Evolutionary conservation across 2,329 filamentous ascomycete species (phyloP).

Genomic region (Ceratocystis lukuohia): DNA sequence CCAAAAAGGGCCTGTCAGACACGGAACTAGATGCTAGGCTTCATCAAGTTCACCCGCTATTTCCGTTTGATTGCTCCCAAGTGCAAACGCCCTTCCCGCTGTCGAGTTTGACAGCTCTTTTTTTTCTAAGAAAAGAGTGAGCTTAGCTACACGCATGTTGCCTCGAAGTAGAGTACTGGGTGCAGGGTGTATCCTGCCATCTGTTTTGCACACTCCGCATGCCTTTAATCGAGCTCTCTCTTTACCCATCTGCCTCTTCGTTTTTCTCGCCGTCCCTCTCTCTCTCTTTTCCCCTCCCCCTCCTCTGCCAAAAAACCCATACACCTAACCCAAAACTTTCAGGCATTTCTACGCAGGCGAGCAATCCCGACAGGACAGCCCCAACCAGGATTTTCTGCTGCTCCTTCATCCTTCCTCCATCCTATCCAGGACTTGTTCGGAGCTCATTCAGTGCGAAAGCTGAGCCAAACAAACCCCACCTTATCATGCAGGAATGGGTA

Average conservation of each 20-base stretch:
- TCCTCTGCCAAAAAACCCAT: background rate
- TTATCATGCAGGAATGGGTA: background rate
- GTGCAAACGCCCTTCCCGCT: too few relatives aligned
- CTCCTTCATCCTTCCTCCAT: background rate
- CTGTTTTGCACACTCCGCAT: too few relatives aligned
- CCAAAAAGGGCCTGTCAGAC: background rate
- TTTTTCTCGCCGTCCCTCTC: background rate
- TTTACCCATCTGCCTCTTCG: background rate
- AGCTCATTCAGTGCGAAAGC: background rate
- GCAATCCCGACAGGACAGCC: background rate
- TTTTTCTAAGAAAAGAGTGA: too few relatives aligned
- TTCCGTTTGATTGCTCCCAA: too few relatives aligned
- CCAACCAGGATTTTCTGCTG: background rate
- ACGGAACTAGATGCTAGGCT: background rate
- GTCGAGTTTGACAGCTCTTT: too few relatives aligned
- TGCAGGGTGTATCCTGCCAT: too few relatives aligned
- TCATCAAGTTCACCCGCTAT: too few relatives aligned
- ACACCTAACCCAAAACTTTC: background rate
- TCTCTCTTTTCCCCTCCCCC: background rate
- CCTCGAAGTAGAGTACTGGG: too few relatives aligned
- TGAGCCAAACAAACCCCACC: slow-evolving; percentile 7
- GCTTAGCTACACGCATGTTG: too few relatives aligned
- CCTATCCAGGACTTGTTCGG: background rate
- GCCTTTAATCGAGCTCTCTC: too few relatives aligned
- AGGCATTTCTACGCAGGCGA: slow-evolving; percentile 1